Conservation (phyloP, 768 basidiomycete genomes). For the Termitomyces sp. region DNA sequence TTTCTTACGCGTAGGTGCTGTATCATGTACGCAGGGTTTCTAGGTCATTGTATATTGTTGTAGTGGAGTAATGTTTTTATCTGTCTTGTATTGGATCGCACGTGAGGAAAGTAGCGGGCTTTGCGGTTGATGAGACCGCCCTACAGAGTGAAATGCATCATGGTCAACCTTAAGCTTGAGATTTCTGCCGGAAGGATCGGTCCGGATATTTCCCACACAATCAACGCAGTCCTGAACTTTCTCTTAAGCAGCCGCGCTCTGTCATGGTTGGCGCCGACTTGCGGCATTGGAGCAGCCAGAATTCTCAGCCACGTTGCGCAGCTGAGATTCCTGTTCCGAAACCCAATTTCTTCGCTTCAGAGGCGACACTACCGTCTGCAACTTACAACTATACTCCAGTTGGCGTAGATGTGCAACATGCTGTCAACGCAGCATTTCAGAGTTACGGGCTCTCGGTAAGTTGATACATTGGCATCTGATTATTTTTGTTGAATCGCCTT, state of each 20-base stretch:
- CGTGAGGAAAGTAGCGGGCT: too few relatives aligned
- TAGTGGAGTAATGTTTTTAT: too few relatives aligned
- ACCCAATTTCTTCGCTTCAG: neutral
- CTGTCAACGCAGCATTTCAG: neutral
- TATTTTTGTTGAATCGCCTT: neutral
- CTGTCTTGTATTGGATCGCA: too few relatives aligned
- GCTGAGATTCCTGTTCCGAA: neutral
- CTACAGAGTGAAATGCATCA: too few relatives aligned
- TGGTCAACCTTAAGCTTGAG: too few relatives aligned
- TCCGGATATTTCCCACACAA: too few relatives aligned
- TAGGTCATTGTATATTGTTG: too few relatives aligned
- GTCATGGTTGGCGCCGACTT: neutral
- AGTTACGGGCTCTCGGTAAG: neutral
- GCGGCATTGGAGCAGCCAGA: neutral
- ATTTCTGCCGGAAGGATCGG: too few relatives aligned
- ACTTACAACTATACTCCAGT: neutral
- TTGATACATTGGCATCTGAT: neutral
- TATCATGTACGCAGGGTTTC: too few relatives aligned
- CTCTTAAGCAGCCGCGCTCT: neutral
- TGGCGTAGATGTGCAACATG: neutral
- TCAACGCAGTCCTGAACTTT: neutral
- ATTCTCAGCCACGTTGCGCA: neutral
- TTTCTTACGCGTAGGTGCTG: too few relatives aligned
- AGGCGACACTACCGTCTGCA: neutral
- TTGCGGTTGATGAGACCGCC: too few relatives aligned